These are phyloP conservation scores for Phaeosphaeria sp. DNA, from an alignment of 2,329 filamentous ascomycete species.

Conservation along the genomic window DNA sequence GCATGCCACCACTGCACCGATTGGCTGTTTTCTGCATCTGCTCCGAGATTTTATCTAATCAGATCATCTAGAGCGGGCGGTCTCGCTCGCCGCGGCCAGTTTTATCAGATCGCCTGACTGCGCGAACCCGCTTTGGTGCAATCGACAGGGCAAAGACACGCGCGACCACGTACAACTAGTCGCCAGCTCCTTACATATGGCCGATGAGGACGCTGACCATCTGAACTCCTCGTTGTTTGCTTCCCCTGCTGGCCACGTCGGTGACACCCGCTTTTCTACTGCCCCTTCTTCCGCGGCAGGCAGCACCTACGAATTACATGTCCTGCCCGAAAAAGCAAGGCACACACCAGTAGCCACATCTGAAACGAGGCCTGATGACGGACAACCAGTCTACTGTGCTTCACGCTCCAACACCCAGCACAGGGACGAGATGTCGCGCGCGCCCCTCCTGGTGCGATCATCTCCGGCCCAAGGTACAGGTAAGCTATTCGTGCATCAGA, in stretches of 20 bases:
- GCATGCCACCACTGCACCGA: background rate
- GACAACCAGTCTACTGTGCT: constrained; percentile 22
- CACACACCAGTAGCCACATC: constrained; percentile 27
- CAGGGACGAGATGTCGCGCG: constrained; percentile 53
- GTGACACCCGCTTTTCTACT: constrained; percentile 26
- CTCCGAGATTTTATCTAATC: constrained; percentile 27
- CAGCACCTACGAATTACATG: constrained; percentile 42
- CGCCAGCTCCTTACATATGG: constrained; percentile 34
- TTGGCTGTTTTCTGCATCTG: background rate
- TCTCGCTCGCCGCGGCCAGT: constrained; percentile 8
- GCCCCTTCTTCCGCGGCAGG: constrained; percentile 23
- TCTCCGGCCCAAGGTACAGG: constrained; percentile 65
- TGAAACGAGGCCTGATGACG: constrained; percentile 38
- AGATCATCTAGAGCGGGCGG: constrained; percentile 24
- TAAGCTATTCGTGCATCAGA: constrained; percentile 23
- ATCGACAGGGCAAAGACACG: constrained; percentile 15
- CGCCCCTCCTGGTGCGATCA: constrained; percentile 65
- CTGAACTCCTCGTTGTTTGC: constrained; percentile 16
- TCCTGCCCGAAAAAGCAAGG: constrained; percentile 34
- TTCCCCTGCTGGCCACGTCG: constrained; percentile 26
- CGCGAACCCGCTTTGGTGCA: constrained; percentile 30
- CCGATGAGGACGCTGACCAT: constrained; percentile 20
- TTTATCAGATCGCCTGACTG: constrained; percentile 40
- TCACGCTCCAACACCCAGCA: constrained; percentile 8
- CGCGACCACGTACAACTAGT: constrained; percentile 23